These are phyloP conservation scores for Mortierella sp. DNA, from an alignment of 371 early-diverging fungal genomes.

Conservation along the genomic window DNA sequence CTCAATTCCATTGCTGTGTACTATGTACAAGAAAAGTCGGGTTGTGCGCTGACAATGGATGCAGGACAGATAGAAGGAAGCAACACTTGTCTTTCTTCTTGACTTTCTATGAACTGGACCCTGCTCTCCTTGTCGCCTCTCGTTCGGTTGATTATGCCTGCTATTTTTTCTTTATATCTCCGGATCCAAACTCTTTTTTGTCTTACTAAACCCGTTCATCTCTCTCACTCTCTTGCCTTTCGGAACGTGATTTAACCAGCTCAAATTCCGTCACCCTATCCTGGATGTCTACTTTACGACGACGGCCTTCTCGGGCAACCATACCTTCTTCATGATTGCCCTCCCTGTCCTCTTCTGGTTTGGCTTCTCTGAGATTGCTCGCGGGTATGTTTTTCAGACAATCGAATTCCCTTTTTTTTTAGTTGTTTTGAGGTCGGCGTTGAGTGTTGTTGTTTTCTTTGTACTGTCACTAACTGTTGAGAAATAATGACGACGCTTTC, in stretches of 20 bases:
- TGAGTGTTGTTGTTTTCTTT: background rate
- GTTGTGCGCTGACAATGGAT: constrained; percentile 24
- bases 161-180: background rate
- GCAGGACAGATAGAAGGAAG: no score
- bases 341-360: constrained; percentile 84
- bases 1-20: background rate
- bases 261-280: constrained; percentile 58
- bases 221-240: background rate
- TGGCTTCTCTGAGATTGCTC: constrained; percentile 68
- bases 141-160: background rate
- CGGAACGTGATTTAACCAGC: constrained; percentile 25
- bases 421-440: background rate
- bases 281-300: constrained; percentile 73
- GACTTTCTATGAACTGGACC: no score
- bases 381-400: constrained; percentile 60
- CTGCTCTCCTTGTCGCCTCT: background rate
- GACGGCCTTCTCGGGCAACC: constrained; percentile 81
- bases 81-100: no score
- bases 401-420: background rate
- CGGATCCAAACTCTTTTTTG: background rate
- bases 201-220: background rate
- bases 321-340: constrained; percentile 80
- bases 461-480: background rate
- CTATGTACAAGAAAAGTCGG: background rate
- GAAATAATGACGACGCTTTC: background rate